Conservation (phyloP, 306 rosid genomes). For the Sindora glabra region DNA sequence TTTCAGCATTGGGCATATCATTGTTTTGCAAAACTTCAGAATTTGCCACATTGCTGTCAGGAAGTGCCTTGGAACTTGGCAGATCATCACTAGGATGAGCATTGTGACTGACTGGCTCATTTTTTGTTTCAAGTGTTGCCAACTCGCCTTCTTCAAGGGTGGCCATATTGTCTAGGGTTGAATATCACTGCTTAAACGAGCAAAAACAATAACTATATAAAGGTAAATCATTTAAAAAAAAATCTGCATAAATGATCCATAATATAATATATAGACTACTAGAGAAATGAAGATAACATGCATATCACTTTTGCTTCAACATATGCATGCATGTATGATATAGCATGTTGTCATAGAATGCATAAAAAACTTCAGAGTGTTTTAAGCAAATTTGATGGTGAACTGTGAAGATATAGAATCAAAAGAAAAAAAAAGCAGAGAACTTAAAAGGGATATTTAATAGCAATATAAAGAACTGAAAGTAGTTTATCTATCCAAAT, state of each 20-base stretch:
- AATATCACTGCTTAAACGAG: conserved; percentile 25
- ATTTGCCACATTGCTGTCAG: conserved; percentile 6
- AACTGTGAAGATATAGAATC: not conserved
- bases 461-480: not conserved
- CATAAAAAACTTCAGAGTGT: too few species aligned
- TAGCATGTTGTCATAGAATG: not conserved
- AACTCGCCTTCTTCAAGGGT: conserved; percentile 42
- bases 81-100: conserved; percentile 14
- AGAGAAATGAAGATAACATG: not conserved
- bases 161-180: conserved; percentile 30
- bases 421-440: too few species aligned
- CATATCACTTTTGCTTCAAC: not conserved
- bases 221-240: not conserved
- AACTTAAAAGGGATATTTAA: not conserved
- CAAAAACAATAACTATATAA: not conserved
- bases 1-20: conserved; percentile 12
- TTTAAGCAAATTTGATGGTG: not conserved
- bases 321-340: not conserved
- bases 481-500: not conserved
- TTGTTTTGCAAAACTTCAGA: conserved; percentile 3
- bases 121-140: conserved; percentile 11
- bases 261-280: not conserved
- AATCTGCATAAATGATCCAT: not conserved
- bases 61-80: conserved; percentile 1
- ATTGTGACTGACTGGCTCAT: conserved; percentile 9